phyloP scores from a whole-genome alignment of 805 yeast genomes.

The Ogataea zsoltii region DNA sequence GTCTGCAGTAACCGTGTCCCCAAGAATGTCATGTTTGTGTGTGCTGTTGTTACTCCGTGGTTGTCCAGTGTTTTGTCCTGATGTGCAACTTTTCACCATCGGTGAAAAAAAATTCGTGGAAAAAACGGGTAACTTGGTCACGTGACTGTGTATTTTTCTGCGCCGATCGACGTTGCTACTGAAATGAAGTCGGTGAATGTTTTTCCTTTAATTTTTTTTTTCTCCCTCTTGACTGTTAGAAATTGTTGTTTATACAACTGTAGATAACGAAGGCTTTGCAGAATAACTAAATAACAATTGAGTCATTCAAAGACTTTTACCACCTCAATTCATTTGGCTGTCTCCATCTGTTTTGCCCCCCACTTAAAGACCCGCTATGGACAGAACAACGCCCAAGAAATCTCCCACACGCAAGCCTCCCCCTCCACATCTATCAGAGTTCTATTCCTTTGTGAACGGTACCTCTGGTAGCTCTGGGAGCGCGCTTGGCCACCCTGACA shows the following conservation, averaged over 20 bases:
- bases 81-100: no score
- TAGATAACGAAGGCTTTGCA: neutral
- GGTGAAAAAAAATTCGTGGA: neutral
- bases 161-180: neutral
- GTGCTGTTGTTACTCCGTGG: no score
- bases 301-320: no score
- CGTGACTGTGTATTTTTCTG: neutral
- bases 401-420: conserved; percentile 34
- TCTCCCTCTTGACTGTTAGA: neutral
- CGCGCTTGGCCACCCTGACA: neutral
- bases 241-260: neutral
- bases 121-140: conserved; percentile 4
- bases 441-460: conserved; percentile 51
- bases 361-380: conserved; percentile 7
- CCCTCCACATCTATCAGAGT: conserved; percentile 61
- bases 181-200: neutral
- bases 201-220: no score
- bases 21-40: conserved; percentile 1
- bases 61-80: no score
- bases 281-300: no score
- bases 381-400: conserved; percentile 15
- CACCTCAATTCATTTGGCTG: neutral
- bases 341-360: neutral
- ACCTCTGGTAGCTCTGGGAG: neutral
- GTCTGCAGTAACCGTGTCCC: conserved; percentile 4